Evolutionary conservation across 2,329 filamentous ascomycete genomes (phyloP).

Genomic region (Calonectria fujianensis): DNA sequence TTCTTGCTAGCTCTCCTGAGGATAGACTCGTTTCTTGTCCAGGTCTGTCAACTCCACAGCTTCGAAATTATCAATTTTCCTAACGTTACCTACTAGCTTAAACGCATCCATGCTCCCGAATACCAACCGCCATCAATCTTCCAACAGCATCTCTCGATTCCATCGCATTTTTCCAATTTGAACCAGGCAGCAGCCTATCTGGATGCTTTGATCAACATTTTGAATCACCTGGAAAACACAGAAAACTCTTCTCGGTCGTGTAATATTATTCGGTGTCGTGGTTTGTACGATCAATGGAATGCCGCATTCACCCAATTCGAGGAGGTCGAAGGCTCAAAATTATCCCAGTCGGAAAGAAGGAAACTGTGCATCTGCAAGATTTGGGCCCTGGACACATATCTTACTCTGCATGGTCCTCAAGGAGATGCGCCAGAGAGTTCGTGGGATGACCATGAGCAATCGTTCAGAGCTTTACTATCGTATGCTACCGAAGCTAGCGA

Average conservation of each 20-base stretch:
- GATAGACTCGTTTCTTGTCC: background rate
- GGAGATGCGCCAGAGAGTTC: background rate
- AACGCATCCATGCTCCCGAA: slow-evolving; percentile 8
- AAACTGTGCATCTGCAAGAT: background rate
- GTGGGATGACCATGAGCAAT: slow-evolving; percentile 1
- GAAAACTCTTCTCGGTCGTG: too few species aligned
- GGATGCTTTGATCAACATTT: background rate
- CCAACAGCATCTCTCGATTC: background rate
- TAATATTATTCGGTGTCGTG: background rate
- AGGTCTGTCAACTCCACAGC: background rate
- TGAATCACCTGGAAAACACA: background rate
- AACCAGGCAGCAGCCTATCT: background rate
- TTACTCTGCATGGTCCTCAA: background rate
- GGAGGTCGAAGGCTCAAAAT: background rate
- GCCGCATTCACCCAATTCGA: background rate
- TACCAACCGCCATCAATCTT: slow-evolving; percentile 1
- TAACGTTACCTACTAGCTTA: background rate
- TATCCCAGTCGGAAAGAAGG: background rate
- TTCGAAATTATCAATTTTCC: too few species aligned
- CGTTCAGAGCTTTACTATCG: background rate
- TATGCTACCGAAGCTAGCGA: background rate
- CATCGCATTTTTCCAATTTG: background rate
- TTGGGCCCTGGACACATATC: background rate
- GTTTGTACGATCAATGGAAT: background rate
- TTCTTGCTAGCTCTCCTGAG: background rate